Conservation (phyloP, 1,139 yeast species). For the Trichomonascaceae sp. region DNA sequence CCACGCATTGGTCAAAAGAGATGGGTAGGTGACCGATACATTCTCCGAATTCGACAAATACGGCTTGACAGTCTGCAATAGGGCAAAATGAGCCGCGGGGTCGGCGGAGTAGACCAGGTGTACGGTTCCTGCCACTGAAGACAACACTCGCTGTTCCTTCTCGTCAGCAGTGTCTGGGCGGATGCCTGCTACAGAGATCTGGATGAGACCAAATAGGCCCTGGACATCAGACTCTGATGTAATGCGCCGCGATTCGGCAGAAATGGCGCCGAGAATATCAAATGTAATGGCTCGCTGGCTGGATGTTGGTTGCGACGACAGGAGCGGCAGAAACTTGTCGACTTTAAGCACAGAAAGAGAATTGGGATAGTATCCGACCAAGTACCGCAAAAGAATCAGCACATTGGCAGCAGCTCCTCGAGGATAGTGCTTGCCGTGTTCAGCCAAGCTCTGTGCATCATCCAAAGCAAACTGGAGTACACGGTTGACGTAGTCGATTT, state of each 20-base stretch:
- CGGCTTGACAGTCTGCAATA: constrained; percentile 43
- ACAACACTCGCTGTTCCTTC: constrained; percentile 34
- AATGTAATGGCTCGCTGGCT: constrained; percentile 27
- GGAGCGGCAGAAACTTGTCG: constrained; percentile 24
- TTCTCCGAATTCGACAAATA: constrained; percentile 41
- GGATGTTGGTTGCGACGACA: constrained; percentile 25
- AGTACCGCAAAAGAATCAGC: constrained; percentile 42
- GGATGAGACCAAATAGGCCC: constrained; percentile 28
- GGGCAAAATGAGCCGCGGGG: constrained; percentile 38
- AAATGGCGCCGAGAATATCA: constrained; percentile 23
- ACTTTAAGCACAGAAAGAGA: constrained; percentile 25
- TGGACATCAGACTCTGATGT: constrained; percentile 22
- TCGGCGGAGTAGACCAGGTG: constrained; percentile 44
- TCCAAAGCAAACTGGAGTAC: constrained; percentile 45
- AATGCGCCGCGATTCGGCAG: constrained; percentile 17
- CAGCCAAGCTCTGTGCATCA: constrained; percentile 11
- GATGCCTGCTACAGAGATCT: constrained; percentile 14
- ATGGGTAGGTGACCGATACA: constrained; percentile 58
- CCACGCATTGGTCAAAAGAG: constrained; percentile 50
- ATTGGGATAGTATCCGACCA: constrained; percentile 34
- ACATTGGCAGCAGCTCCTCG: constrained; percentile 29
- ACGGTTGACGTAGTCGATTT: constrained; percentile 45
- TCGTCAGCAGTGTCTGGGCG: constrained; percentile 8
- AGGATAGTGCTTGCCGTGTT: constrained; percentile 9
- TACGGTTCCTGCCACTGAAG: constrained; percentile 56